Base-by-base conservation (phyloP, 495 filamentous ascomycete species). In the Penicillium psychrofluorescens region DNA sequence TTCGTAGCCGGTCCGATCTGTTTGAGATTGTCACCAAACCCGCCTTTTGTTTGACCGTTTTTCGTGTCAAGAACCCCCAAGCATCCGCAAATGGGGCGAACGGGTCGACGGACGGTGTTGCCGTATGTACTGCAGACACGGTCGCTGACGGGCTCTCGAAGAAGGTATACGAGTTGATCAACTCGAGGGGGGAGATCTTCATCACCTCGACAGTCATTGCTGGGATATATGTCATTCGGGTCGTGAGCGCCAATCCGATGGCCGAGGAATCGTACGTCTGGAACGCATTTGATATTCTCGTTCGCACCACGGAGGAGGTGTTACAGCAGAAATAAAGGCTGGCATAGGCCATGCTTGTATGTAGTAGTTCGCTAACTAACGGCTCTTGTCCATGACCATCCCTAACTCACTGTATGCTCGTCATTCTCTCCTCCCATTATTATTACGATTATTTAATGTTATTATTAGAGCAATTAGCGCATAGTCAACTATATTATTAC, bases 1-100 rank as follows among this genome's bases (percentile, higher is more conserved):
- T 95, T 6, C 62, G 74, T 22, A 58, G 48, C 16, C 72, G 89
- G 31, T 55, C 64, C 1, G 90, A 95, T 57, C 54, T 95, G 16
- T 95, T 96, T 52, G 76, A 79, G 58, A 79, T 95, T 15, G 58
- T 94, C 16, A 81, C 84, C 0, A 77, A 76, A 39, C 86, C 91
- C 4, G 78, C 70, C 4, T 98, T 95, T 57, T 81, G 78, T 16
- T 66, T 98, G 36, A 92, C 87, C 0, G 88, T 91, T 1, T 82
- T 98, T 49, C 76, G 74, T 1, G 57, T 74, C 10, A 71, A 62
- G 55, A 59, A 47, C 36, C 53, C 57, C 1, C 41, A 53, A 11
- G 42, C 42, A 8, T 42, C 47, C 0, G 34, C 49, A 6, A 63
- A 62, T 32, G 62, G 47, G 2, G 49, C 59, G 27, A 36, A 41